A percentile compares a stretch with the other conserved stretches of the same genome.
Evolutionary conservation across 2,329 filamentous ascomycete species (phyloP).

Genomic region (Penicillium sp.): DNA sequence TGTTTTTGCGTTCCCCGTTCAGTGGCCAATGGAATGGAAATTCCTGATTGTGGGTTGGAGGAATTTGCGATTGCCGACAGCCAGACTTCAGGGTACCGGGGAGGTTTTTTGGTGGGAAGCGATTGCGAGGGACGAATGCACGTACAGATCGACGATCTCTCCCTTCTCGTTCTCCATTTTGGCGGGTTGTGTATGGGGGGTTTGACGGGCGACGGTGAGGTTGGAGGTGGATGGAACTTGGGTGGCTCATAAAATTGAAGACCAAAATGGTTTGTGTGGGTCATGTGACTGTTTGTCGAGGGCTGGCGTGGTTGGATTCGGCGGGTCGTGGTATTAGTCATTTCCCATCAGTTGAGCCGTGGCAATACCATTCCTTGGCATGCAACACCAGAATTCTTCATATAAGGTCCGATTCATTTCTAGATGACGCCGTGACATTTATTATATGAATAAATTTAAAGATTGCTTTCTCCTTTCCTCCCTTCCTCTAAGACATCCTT

Average conservation of each 20-base stretch:
- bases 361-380: slow-evolving; percentile 16
- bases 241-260: slow-evolving; percentile 31
- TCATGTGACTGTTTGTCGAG: slow-evolving; percentile 45
- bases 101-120: not conserved
- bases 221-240: slow-evolving; percentile 33
- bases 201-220: slow-evolving; percentile 40
- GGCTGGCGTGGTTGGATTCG: slow-evolving; percentile 28
- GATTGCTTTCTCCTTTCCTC: slow-evolving; percentile 29
- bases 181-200: slow-evolving; percentile 41
- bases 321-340: slow-evolving; percentile 13
- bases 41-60: slow-evolving; percentile 1
- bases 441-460: slow-evolving; percentile 22
- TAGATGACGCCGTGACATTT: not conserved
- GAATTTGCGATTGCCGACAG: slow-evolving; percentile 10
- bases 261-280: slow-evolving; percentile 40
- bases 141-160: slow-evolving; percentile 98
- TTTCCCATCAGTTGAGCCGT: slow-evolving; percentile 3
- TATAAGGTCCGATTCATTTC: not conserved
- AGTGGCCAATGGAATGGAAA: slow-evolving; percentile 1
- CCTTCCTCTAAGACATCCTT: slow-evolving; percentile 49
- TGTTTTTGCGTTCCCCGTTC: not conserved
- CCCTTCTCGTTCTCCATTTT: slow-evolving; percentile 99
- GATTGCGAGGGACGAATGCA: slow-evolving; percentile 26
- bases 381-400: not conserved
- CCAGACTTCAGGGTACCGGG: slow-evolving; percentile 10